A percentile compares a stretch with the other conserved stretches of the same genome.
phyloP scores from a whole-genome alignment of 441 rosid genomes.

The Euphorbia schlechtendalii region DNA sequence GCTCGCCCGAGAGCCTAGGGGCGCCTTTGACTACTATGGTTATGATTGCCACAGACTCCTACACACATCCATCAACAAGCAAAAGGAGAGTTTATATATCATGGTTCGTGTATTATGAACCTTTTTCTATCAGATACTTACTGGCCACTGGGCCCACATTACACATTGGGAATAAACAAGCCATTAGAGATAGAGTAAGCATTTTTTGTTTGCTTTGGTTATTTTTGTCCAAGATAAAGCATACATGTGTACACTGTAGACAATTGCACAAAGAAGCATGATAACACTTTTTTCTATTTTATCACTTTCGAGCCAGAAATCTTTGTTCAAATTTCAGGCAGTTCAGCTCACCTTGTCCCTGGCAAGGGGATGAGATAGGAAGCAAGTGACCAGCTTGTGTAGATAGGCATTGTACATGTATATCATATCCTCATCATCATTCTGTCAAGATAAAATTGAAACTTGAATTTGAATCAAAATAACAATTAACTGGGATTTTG shows the following conservation, averaged over 20 bases:
- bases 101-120: too few species aligned
- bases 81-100: too few species aligned
- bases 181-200: not conserved
- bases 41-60: too few species aligned
- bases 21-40: too few species aligned
- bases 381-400: conserved; percentile 88
- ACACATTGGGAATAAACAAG: not conserved
- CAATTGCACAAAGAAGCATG: not conserved
- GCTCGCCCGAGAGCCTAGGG: too few species aligned
- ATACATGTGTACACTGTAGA: not conserved
- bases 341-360: conserved; percentile 78
- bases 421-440: conserved; percentile 93
- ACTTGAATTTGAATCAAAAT: conserved; percentile 6
- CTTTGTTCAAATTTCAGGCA: conserved; percentile 6
- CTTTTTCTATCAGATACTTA: too few species aligned
- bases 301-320: not conserved
- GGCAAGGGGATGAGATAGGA: conserved; percentile 83
- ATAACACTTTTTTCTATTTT: not conserved
- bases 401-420: conserved; percentile 91
- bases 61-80: too few species aligned
- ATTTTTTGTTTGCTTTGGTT: not conserved
- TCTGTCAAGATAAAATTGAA: conserved; percentile 52
- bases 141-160: too few species aligned
- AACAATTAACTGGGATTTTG: not conserved
- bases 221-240: not conserved